Percentiles rank a stretch among this genome's conserved stretches.
Conservation (phyloP, 305 asterid species). For the Fraxinus nigra region DNA sequence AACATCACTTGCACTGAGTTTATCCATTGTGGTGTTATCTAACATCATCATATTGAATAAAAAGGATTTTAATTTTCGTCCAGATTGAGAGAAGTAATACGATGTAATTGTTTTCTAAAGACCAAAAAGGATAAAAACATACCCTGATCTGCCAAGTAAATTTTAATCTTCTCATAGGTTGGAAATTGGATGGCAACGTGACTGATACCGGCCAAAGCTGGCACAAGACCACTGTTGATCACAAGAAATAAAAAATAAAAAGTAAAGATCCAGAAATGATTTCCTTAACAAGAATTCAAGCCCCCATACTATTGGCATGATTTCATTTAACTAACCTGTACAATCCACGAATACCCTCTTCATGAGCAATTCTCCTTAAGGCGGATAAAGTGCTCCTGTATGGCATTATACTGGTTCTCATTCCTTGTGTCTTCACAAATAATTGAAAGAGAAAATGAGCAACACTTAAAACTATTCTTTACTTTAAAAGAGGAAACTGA, state of each 20-base stretch:
- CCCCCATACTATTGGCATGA: conserved; percentile 9
- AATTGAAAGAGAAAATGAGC: background rate
- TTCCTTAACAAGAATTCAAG: background rate
- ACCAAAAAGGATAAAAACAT: conserved; percentile 3
- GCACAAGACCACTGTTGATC: conserved; percentile 85
- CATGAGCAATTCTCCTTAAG: conserved; percentile 68
- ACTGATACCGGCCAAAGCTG: conserved; percentile 90
- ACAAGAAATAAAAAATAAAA: conserved; percentile 7
- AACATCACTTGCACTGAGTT: conserved; percentile 69
- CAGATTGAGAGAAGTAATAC: conserved; percentile 4
- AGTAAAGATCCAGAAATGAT: background rate
- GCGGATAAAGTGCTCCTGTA: conserved; percentile 79
- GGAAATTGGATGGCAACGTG: conserved; percentile 97
- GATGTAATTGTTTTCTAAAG: background rate
- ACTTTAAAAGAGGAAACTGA: background rate
- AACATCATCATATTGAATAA: conserved; percentile 25
- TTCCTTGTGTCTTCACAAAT: conserved; percentile 75
- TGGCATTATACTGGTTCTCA: conserved; percentile 61
- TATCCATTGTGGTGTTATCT: conserved; percentile 70
- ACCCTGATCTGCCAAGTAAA: conserved; percentile 73
- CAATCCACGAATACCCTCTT: conserved; percentile 87
- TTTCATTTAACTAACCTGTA: conserved; percentile 55
- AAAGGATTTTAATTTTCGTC: conserved; percentile 18
- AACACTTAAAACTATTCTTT: background rate
- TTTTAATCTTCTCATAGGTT: conserved; percentile 76